phyloP scores from a whole-genome alignment of 805 yeast genomes.

The Torulaspora quercuum region DNA sequence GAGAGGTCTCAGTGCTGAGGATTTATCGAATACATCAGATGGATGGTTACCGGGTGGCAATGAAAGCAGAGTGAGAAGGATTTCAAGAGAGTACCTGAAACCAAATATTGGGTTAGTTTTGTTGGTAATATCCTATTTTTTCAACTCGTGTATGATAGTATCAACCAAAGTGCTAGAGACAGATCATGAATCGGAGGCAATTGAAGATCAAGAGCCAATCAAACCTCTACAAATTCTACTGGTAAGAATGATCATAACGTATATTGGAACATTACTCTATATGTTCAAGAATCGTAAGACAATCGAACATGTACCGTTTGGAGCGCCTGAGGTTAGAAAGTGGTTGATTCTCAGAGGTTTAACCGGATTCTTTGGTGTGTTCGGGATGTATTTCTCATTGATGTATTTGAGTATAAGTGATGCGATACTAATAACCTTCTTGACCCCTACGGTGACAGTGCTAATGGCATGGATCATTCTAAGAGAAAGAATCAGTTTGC shows the following conservation, averaged over 20 bases:
- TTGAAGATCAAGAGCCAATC: conserved; percentile 46
- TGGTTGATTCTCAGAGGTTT: conserved; percentile 60
- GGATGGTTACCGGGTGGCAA: not conserved
- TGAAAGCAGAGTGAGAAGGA: conserved; percentile 8
- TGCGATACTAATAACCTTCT: conserved; percentile 73
- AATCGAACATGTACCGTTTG: conserved; percentile 63
- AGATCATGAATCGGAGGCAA: conserved; percentile 49
- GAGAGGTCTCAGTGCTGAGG: not conserved
- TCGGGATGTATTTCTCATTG: conserved; percentile 71
- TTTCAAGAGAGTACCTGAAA: conserved; percentile 20
- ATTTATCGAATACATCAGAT: not conserved
- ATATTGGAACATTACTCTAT: conserved; percentile 52
- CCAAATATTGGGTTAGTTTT: conserved; percentile 55
- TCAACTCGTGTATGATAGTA: conserved; percentile 73
- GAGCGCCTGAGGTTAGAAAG: conserved; percentile 56
- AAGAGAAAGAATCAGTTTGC: conserved; percentile 58
- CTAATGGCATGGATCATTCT: conserved; percentile 65
- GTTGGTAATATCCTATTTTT: conserved; percentile 60
- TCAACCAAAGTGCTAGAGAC: conserved; percentile 72
- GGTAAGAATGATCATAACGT: conserved; percentile 73
- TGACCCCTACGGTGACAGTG: conserved; percentile 75
- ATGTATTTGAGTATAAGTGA: conserved; percentile 74
- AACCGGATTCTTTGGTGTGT: conserved; percentile 77
- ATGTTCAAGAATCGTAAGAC: conserved; percentile 44
- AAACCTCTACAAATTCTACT: conserved; percentile 77